Evolutionary conservation across 768 basidiomycete genomes (phyloP).

Genomic region (Leucocoprinus birnbaumii): DNA sequence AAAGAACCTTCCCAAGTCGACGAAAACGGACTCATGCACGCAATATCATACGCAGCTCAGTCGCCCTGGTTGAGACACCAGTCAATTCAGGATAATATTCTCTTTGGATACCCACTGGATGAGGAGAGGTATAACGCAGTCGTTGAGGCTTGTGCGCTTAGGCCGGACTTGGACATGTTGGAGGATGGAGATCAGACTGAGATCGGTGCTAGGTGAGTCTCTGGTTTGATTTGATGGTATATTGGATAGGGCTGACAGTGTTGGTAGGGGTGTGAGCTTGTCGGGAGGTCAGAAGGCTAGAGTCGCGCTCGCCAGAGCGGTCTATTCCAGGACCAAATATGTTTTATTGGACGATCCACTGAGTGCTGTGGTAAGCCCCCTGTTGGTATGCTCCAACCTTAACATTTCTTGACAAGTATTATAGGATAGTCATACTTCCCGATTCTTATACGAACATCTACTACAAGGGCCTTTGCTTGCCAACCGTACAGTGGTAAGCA

Average conservation of each 20-base stretch:
- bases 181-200: conserved; percentile 87
- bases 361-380: conserved; percentile 67
- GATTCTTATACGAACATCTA: conserved; percentile 29
- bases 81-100: conserved; percentile 78
- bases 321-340: conserved; percentile 68
- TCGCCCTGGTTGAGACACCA: conserved; percentile 69
- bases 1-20: conserved; percentile 63
- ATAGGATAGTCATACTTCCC: conserved; percentile 31
- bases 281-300: conserved; percentile 86
- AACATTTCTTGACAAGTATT: conserved; percentile 1
- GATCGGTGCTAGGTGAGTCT: conserved; percentile 64
- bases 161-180: conserved; percentile 76
- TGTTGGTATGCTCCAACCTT: not conserved
- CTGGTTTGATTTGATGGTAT: not conserved
- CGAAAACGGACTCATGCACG: conserved; percentile 54
- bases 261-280: conserved; percentile 63
- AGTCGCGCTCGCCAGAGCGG: conserved; percentile 80
- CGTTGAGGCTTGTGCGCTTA: conserved; percentile 81
- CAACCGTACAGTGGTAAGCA: conserved; percentile 29
- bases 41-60: conserved; percentile 73
- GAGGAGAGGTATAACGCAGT: conserved; percentile 74
- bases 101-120: conserved; percentile 73
- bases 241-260: not conserved
- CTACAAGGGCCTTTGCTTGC: conserved; percentile 28
- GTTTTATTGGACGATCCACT: conserved; percentile 81